Evolutionary conservation across 768 basidiomycete species (phyloP).

Genomic region (Gloeopeniophorella convolvens): DNA sequence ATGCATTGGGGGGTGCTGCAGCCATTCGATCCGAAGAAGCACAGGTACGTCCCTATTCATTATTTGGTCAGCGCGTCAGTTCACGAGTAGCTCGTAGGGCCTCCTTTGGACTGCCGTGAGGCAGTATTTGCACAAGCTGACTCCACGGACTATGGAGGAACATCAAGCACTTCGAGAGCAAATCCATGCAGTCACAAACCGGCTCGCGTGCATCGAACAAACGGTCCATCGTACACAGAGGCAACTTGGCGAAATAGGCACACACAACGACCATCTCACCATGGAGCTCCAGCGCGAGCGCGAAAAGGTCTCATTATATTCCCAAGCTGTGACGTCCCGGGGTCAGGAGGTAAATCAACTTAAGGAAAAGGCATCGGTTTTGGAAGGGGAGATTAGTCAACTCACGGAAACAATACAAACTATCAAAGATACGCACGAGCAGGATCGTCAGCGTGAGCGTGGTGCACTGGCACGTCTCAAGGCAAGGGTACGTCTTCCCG

Average conservation of each 20-base stretch:
- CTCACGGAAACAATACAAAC: too few relatives aligned
- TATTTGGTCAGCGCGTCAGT: too few relatives aligned
- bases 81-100: slow-evolving; percentile 6
- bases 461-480: slow-evolving; percentile 4
- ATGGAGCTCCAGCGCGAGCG: background rate
- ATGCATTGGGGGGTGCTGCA: slow-evolving; percentile 7
- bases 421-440: background rate
- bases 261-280: too few relatives aligned
- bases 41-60: slow-evolving; percentile 5
- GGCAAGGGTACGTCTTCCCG: slow-evolving; percentile 11
- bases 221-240: too few relatives aligned
- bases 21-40: slow-evolving; percentile 7
- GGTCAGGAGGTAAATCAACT: background rate
- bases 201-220: too few relatives aligned
- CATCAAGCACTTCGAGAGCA: too few relatives aligned
- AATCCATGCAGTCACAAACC: too few relatives aligned
- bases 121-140: slow-evolving; percentile 10
- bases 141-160: background rate
- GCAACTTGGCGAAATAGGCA: too few relatives aligned
- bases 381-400: too few relatives aligned
- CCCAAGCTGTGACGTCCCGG: background rate
- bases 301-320: background rate
- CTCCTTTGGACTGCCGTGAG: slow-evolving; percentile 14
- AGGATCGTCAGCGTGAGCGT: background rate
- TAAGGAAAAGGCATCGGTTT: background rate